Base-by-base conservation (phyloP, 495 filamentous ascomycete genomes). In the Aspergillus coremiiformis region DNA sequence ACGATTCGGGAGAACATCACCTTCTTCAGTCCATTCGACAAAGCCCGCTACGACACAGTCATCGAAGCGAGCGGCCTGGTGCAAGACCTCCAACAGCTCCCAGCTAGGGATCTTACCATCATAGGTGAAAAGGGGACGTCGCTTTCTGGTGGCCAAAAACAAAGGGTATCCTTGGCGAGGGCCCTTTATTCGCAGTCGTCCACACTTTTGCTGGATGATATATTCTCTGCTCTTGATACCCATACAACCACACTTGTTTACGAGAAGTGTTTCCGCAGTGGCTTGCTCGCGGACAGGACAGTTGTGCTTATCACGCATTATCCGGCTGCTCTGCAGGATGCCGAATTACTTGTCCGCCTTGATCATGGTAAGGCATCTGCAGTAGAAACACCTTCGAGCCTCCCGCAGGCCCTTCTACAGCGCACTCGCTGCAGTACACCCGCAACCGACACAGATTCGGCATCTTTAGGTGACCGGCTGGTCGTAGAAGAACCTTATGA, bases 1-100 rank as follows among this genome's bases (percentile, higher is more conserved):
- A 89, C 80, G 35, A 82, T 92, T 39, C 79, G 80, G n/a, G 79
- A 90, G 20, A 89, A 87, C 52, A 86, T 90, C 35, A 60, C 87
- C 5, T 89, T 89, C 60, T 80, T 79, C 32, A 76, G 78, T 23
- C 74, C 67, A 2, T 84, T 83, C 52, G 84, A 90, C 51, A 67
- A 73, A 47, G 24, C 24, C 5, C 73, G 77, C 24, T 83, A 82
- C 54, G 67, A 72, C 23, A 68, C 70, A 33, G 75, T 80, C 12
- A 57, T 86, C 9, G 59, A 77, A 35, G 79, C 80, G 19, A 84
- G 82, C 56, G 80, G 77, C 15, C 66, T 88, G 5, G 62, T 66
- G n/a, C 65, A 73, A 24, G 84, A 88, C 63, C 64, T 88, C 9
- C 66, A 68, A 29, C 71, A 77, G n/a, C 72, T 87, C 27, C 69